These are phyloP conservation scores for Flaveria robusta DNA, from an alignment of 129 eudicot species.

Conservation along the genomic window DNA sequence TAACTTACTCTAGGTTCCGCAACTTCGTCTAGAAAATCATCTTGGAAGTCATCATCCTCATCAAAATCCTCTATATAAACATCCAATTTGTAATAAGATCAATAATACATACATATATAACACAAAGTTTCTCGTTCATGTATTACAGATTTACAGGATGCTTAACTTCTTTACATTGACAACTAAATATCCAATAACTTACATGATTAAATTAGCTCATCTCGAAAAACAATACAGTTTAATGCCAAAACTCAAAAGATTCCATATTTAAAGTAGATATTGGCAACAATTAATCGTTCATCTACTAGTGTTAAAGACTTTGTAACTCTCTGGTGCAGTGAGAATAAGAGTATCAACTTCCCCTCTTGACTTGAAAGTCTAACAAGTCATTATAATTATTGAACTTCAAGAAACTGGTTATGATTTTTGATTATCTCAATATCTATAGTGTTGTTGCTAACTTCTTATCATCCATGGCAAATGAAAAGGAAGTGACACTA, in stretches of 20 bases:
- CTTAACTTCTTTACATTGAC: neutral
- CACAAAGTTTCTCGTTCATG: neutral
- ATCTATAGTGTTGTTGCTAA: neutral
- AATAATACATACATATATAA: slow-evolving; percentile 2
- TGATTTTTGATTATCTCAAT: neutral
- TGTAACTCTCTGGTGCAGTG: neutral
- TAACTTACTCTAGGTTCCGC: slow-evolving; percentile 57
- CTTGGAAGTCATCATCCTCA: slow-evolving; percentile 53
- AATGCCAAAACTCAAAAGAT: slow-evolving; percentile 6
- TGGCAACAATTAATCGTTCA: neutral
- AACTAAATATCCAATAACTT: neutral
- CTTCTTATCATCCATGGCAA: neutral
- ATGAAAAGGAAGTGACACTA: neutral
- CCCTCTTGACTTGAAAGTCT: neutral
- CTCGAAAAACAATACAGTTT: neutral
- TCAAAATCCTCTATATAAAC: slow-evolving; percentile 44
- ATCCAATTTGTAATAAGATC: slow-evolving; percentile 4
- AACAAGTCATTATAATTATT: neutral
- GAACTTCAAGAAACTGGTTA: neutral
- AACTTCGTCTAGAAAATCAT: slow-evolving; percentile 57
- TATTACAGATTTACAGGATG: neutral
- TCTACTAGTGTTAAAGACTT: neutral
- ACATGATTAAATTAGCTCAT: slow-evolving; percentile 6
- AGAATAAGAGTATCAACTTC: neutral
- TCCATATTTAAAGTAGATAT: neutral